A percentile compares a stretch with the other conserved stretches of the same genome.
These are phyloP conservation scores for Mercurialis annua DNA, from an alignment of 345 rosid genomes.

Conservation along the genomic window DNA sequence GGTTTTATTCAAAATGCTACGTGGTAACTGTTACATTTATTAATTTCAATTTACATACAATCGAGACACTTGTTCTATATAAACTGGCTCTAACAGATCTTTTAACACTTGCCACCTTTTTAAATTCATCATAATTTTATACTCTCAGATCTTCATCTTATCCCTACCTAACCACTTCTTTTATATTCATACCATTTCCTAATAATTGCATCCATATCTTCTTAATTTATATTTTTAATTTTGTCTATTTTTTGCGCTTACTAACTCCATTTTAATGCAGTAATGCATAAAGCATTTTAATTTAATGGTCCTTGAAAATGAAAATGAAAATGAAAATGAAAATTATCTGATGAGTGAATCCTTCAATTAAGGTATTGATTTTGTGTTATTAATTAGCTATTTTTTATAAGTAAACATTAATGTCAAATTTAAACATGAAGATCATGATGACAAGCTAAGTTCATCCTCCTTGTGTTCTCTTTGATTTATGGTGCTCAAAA, in stretches of 20 bases:
- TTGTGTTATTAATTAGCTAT: too few relatives aligned
- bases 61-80: neutral
- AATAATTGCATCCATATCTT: neutral
- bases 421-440: too few relatives aligned
- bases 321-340: neutral
- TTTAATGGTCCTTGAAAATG: neutral
- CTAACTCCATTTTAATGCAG: neutral
- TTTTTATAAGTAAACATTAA: too few relatives aligned
- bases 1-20: neutral
- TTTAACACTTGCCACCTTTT: neutral
- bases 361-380: neutral
- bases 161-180: constrained; percentile 5
- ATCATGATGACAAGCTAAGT: too few relatives aligned
- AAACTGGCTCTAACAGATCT: neutral
- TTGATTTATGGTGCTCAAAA: too few relatives aligned
- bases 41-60: neutral
- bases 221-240: neutral
- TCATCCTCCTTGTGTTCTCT: too few relatives aligned
- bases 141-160: neutral
- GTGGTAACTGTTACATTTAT: neutral
- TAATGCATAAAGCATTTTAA: neutral
- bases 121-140: neutral
- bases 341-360: neutral
- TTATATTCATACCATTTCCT: neutral
- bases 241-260: neutral